Conservation (phyloP, 192 early-diverging fungal genomes). For the Linnemannia zychae region DNA sequence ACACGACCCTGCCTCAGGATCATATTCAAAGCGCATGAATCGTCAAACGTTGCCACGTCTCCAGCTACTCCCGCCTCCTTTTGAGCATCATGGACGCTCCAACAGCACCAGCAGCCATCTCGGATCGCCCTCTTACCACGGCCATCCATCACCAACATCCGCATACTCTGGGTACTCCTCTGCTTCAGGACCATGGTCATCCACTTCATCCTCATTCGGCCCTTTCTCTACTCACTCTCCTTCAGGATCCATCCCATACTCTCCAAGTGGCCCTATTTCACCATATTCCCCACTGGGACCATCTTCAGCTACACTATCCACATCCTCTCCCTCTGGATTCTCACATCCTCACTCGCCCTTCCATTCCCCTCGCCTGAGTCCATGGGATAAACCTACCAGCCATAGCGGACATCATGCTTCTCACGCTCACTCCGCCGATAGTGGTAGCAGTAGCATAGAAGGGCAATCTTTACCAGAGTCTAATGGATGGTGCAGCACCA, state of each 20-base stretch:
- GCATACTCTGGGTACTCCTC: conserved; percentile 37
- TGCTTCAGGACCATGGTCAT: conserved; percentile 41
- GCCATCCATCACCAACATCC: conserved; percentile 63
- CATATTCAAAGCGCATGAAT: conserved; percentile 41
- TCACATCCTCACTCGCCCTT: conserved; percentile 5
- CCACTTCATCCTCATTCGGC: conserved; percentile 25
- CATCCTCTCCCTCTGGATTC: conserved; percentile 9
- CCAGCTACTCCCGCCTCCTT: conserved; percentile 32
- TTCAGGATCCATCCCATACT: conserved; percentile 68
- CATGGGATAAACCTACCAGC: conserved; percentile 4
- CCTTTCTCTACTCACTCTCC: conserved; percentile 43
- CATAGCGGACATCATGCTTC: no score
- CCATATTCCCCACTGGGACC: conserved; percentile 21
- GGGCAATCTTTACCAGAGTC: background rate
- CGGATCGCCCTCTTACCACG: conserved; percentile 59
- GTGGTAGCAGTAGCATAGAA: background rate
- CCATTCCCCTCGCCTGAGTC: conserved; percentile 8
- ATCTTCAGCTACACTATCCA: background rate
- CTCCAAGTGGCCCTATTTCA: conserved; percentile 6
- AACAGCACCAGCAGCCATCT: background rate
- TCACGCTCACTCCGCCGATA: background rate
- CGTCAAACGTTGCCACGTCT: conserved; percentile 34
- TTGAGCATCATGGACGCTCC: conserved; percentile 28
- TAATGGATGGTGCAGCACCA: conserved; percentile 4
- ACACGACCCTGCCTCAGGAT: conserved; percentile 8